Percentiles rank a stretch among this genome's conserved stretches.
These are phyloP conservation scores for Nicotiana tomentosiformis DNA, from an alignment of 257 asterid species.

Conservation along the genomic window DNA sequence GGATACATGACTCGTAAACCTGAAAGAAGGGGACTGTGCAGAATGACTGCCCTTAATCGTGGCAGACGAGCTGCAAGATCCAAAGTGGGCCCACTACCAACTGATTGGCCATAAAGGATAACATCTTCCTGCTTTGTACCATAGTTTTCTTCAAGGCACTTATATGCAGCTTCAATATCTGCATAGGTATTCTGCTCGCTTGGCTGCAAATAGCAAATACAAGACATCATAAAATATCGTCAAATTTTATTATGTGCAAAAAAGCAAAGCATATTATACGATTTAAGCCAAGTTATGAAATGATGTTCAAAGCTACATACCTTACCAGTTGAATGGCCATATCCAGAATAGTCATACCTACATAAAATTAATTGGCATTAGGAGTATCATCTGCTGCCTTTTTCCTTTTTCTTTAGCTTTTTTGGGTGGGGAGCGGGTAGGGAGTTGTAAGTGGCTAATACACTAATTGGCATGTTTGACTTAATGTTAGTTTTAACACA, in stretches of 20 bases:
- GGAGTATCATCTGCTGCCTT: neutral
- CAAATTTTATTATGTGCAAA: neutral
- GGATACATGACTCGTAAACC: constrained; percentile 44
- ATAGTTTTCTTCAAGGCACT: constrained; percentile 44
- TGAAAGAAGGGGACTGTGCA: constrained; percentile 45
- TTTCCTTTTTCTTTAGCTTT: neutral
- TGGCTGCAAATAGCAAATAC: constrained; percentile 25
- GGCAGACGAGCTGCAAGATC: constrained; percentile 39
- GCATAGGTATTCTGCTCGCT: constrained; percentile 44
- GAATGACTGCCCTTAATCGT: constrained; percentile 35
- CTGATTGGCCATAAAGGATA: constrained; percentile 44
- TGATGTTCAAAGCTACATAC: constrained; percentile 24
- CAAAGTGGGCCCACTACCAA: constrained; percentile 46
- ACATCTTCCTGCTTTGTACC: constrained; percentile 42
- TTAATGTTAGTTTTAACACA: neutral
- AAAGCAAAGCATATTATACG: neutral
- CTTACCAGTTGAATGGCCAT: constrained; percentile 96
- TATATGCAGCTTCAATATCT: constrained; percentile 42
- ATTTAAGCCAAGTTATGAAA: neutral
- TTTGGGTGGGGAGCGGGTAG: neutral
- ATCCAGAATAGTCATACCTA: constrained; percentile 95
- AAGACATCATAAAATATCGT: constrained; percentile 5
- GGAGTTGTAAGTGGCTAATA: neutral
- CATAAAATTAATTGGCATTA: constrained; percentile 26
- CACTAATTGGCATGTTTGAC: neutral